Base-by-base conservation (phyloP, 1,284 basidiomycete species). In the Malassezia globosa region DNA sequence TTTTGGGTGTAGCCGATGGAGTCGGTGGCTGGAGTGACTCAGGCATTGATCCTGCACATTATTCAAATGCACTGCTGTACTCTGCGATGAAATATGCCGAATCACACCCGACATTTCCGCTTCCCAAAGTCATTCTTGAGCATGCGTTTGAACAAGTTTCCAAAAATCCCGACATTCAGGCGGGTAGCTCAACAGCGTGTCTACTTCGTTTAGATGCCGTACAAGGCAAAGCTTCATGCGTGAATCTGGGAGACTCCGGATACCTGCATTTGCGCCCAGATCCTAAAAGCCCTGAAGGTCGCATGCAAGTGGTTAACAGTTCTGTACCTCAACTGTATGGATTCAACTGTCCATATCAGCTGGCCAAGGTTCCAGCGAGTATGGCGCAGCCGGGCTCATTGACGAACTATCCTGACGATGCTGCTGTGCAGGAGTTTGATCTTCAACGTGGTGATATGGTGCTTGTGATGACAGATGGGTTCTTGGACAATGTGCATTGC, bases 201-300 rank as follows among this genome's bases (percentile, higher is more conserved):
- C 72, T 90, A 25, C 69, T 87, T 23, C 84, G 80, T 34, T 71
- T 90, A 33, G 86, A 89, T 63, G 77, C 83, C 1, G 77, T 80
- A 11, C 82, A 81, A 1, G 87, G 87, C 18, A 57, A 81, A 35
- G 75, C 89, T 42, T 80, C 81, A 31, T 81, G 84, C 18, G 85
- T 85, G 49, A 90, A 88, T 82, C 84, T 90, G 48, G 87, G 87
- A 14, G 87, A 90, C 71, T 87, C 85, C 39, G 84, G 85, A 11
- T 89, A 83, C 68, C 75, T 80, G 53, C 81, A 90, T 47, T 78
- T 89, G 48, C 60, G 66, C 14, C 54, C 61, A 21, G 40, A 47
- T 21, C 54, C 55, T 14, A 53, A 44, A 10, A 59, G 56, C 25
- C 51, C 55, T 26, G 60, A 55, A 11, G 59, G 56, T n/a, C 61